Base-by-base conservation (phyloP, 352 stramenopile species). In the Phytophthora fragariaefolia region DNA sequence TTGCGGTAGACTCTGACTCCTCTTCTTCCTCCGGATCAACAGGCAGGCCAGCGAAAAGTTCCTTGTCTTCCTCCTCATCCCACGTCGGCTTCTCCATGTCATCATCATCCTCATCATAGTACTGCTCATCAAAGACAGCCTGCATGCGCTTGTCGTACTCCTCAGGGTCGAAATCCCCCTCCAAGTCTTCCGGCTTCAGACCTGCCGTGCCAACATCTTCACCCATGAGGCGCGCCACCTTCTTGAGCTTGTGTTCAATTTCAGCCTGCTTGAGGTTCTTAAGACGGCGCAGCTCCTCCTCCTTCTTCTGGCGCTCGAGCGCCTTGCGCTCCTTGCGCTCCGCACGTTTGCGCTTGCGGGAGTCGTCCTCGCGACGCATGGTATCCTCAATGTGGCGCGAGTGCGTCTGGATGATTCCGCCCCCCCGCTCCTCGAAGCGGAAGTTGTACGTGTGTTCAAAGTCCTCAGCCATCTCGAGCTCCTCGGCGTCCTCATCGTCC, bases 391-490 rank as follows among this genome's bases (percentile, higher is more conserved):
- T 83, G 34, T 79, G 71, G 36, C 96, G 80, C 22, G 90, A 66
- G 65, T 98, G 83, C 7, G 82, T 97, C 63, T 94, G 74, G 58
- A 98, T 96, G 26, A 94, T 51, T 6, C 85, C 85, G 27, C 85
- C 91, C 30, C 86, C 93, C 50, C 97, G 94, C 77, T 99, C 95
- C 79, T 99, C 98, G 70, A 99, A 99, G 18, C 98, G 94, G 73
- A 99, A 99, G 76, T 99, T 99, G 86, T 99, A 99, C 36, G 96
- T 93, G 63, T 97, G 91, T 76, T 99, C 98, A 78, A 99, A 99
- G 23, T 96, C 89, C 63, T 99, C 98, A 10, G 92, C 93, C 51
- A 94, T 90, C 43, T 99, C 96, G 17, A 99, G 69, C 57, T 91
- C 92, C 48, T 98, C 91, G 8, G 90, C 87, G 52, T 98, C 91